Base-by-base conservation (phyloP, 1,284 basidiomycete genomes). In the Ganoderma resinaceum region DNA sequence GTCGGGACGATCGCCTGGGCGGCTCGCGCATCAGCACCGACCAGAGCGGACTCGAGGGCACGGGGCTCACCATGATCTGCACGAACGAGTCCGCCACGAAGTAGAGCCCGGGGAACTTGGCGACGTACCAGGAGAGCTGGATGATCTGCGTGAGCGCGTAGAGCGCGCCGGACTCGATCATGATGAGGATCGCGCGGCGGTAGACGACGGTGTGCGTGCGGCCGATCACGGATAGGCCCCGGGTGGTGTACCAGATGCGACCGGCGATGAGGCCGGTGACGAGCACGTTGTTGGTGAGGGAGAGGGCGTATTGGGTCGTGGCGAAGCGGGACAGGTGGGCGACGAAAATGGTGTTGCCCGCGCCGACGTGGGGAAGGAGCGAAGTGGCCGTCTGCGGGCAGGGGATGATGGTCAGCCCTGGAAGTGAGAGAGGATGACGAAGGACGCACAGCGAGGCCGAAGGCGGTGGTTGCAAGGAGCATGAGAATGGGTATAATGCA, bases 111-210 rank as follows among this genome's bases (percentile, higher is more conserved):
- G 59, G 59, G 33, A 60, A 60, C 59, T 42, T 60, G 6, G 59
- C 33, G 23, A 62, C 61, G 12, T 49, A 62, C 40, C 42, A 62
- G 12, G 49, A 55, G 35, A 65, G 63, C 58, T 65, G 63, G 42
- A 65, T 42, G 42, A 65, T 40, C 37, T 59, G 63, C 12, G 62
- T 63, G 52, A 63, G 40, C 35, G 62, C 62, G 63, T 65, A 65
- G n/a, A 65, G 63, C 38, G 63, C 33, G 11, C 63, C 63, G 12
- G 55, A 59, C 40, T 65, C 63, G 63, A 65, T 42, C 33, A 65
- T 57, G 42, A 65, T 35, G 52, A 65, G 35, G 26, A 65, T 65
- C 18, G 55, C 63, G 31, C 58, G 55, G 14, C 63, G 58, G 55
- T 58, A 65, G 11, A 43, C 42, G 8, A 26, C 29, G 55, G 55